Conservation (phyloP, 2,329 filamentous ascomycete species). For the Verticillium alfalfae region DNA sequence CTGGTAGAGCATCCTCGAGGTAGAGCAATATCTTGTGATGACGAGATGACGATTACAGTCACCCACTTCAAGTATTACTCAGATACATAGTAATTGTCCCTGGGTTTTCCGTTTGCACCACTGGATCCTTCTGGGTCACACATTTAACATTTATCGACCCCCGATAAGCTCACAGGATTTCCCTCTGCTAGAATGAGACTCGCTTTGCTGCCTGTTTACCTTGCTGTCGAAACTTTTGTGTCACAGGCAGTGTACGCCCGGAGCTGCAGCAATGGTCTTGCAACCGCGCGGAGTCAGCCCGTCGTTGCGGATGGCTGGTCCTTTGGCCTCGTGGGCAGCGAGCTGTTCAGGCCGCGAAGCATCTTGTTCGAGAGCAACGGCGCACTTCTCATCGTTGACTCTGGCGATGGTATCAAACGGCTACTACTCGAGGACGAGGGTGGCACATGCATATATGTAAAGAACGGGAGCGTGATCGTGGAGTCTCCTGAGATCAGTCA, state of each 20-base stretch:
- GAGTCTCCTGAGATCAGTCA: constrained; percentile 1
- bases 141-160: too few relatives aligned
- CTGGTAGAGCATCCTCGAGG: too few relatives aligned
- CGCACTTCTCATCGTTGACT: constrained; percentile 39
- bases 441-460: constrained; percentile 30
- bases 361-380: constrained; percentile 38
- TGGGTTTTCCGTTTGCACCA: too few relatives aligned
- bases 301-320: constrained; percentile 34
- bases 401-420: constrained; percentile 31
- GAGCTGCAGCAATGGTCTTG: constrained; percentile 25
- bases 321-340: constrained; percentile 33
- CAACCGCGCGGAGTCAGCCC: constrained; percentile 26
- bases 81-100: too few relatives aligned
- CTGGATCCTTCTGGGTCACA: too few relatives aligned
- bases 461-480: constrained; percentile 14
- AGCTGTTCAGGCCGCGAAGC: constrained; percentile 33
- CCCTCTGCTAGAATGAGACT: not conserved
- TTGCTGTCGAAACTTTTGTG: not conserved
- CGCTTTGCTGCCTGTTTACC: not conserved
- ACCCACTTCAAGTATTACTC: too few relatives aligned
- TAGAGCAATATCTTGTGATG: too few relatives aligned
- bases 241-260: not conserved
- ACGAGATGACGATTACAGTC: too few relatives aligned
- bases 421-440: constrained; percentile 33
- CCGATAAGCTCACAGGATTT: too few relatives aligned